Percentiles rank a stretch among this genome's conserved stretches.
Evolutionary conservation across 306 rosid species (phyloP).

Genomic region (Cucurbita pepo): DNA sequence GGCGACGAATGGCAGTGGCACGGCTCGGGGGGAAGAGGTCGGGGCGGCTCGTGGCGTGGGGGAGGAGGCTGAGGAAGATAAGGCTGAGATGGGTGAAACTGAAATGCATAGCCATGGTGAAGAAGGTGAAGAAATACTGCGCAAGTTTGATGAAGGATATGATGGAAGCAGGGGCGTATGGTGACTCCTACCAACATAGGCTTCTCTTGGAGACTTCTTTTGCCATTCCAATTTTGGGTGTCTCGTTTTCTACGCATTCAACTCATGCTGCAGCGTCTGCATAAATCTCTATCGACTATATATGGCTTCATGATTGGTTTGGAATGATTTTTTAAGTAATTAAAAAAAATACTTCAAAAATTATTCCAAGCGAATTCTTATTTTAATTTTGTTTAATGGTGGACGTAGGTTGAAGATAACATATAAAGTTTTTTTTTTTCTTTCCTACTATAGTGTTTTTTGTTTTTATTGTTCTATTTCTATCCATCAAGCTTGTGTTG

Average conservation of each 20-base stretch:
- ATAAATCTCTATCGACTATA: not conserved
- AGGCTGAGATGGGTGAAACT: not conserved
- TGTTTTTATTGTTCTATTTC: too few relatives aligned
- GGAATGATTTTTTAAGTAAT: too few relatives aligned
- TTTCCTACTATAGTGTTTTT: too few relatives aligned
- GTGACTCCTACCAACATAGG: slow-evolving; percentile 1
- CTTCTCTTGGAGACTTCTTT: slow-evolving; percentile 5
- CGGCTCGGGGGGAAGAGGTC: slow-evolving; percentile 8
- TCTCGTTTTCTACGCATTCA: not conserved
- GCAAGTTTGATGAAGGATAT: not conserved
- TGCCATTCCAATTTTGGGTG: slow-evolving; percentile 1
- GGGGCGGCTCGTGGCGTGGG: not conserved
- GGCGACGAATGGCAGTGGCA: slow-evolving; percentile 6
- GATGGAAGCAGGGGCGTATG: not conserved
- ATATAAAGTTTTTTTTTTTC: too few relatives aligned
- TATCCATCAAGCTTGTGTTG: too few relatives aligned
- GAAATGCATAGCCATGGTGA: not conserved
- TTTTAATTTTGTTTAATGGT: too few relatives aligned
- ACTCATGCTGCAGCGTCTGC: not conserved
- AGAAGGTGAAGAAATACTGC: not conserved
- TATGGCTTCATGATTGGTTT: too few relatives aligned
- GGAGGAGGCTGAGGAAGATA: slow-evolving; percentile 5
- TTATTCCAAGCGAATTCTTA: too few relatives aligned
- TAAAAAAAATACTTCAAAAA: too few relatives aligned
- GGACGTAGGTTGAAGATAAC: too few relatives aligned